Conservation (phyloP, 129 eudicot species). For the Flaveria ramosissima region DNA sequence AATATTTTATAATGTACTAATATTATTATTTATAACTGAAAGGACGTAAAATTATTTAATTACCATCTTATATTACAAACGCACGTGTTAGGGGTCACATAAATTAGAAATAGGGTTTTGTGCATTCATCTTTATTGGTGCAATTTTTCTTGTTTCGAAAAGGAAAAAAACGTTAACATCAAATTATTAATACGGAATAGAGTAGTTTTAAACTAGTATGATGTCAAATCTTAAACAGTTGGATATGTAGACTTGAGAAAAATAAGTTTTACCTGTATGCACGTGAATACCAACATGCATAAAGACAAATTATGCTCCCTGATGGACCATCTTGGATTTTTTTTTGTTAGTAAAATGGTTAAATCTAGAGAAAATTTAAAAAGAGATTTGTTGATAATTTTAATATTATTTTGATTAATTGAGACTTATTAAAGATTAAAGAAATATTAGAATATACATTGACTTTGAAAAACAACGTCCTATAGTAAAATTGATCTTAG, state of each 20-base stretch:
- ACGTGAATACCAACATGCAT: constrained; percentile 26
- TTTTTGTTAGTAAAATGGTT: constrained; percentile 1
- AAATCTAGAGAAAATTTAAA: not conserved
- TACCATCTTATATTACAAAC: not conserved
- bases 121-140: constrained; percentile 23
- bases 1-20: not conserved
- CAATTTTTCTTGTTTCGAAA: not conserved
- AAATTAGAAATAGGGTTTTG: not conserved
- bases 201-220: not conserved
- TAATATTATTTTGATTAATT: too few species aligned
- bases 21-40: not conserved
- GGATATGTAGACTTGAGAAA: not conserved
- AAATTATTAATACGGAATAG: not conserved
- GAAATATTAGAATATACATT: too few species aligned
- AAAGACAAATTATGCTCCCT: constrained; percentile 35
- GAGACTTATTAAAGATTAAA: too few species aligned
- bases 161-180: not conserved
- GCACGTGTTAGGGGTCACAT: constrained; percentile 22
- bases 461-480: too few species aligned
- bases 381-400: not conserved
- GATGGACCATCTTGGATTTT: constrained; percentile 9
- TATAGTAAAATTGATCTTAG: too few species aligned
- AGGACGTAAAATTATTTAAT: constrained; percentile 17
- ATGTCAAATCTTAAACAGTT: constrained; percentile 23
- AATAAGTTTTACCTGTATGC: not conserved